Evolutionary conservation across 768 basidiomycete genomes (phyloP), one percentile per base, ranked within the genome.

Genomic region (Xerocomellus chrysenteron): DNA sequence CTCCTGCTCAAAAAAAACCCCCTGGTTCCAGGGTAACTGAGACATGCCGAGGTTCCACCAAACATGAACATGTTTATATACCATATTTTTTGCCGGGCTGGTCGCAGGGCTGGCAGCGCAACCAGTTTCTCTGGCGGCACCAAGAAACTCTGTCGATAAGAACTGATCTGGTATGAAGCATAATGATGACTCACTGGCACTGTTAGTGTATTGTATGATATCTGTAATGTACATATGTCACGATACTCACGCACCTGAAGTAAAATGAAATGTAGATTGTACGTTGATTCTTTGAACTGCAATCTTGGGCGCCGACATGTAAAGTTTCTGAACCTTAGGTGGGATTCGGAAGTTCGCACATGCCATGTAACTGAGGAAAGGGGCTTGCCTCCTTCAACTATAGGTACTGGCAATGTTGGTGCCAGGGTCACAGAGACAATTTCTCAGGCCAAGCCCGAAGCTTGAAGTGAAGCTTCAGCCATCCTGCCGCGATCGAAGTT

Each of bases 161-260:
- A 21, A 50, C 33, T 37, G 36, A 57, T 46, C n/a, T 21, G 21
- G 21, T 21, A 47, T 21, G 59, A 58, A 60, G 42, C 16, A 36
- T 19, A 53, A 43, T 24, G 57, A 50, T 45, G 47, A 59, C 57
- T 48, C 43, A 49, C 56, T 48, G 32, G 47, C 43, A 54, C 41
- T 32, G 45, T 33, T 39, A 13, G 55, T 55, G 54, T 46, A 48
- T 37, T 66, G 63, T 65, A 68, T 59, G 56, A 66, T 68, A 57
- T 50, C 48, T 54, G 57, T 58, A 55, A 49, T 24, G 26, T 14
- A n/a, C n/a, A n/a, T n/a, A 47, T 55, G 42, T 47, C 39, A 47
- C 46, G 44, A 54, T 14, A 35, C 42, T 57, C 7, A 51, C 40
- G 11, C 41, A 7, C 28, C 1, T 7, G 28, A 28, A 2, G 57